A percentile compares a stretch with the other conserved stretches of the same genome.
Evolutionary conservation across 495 filamentous ascomycete genomes (phyloP).

Genomic region (Pyronema domesticum): DNA sequence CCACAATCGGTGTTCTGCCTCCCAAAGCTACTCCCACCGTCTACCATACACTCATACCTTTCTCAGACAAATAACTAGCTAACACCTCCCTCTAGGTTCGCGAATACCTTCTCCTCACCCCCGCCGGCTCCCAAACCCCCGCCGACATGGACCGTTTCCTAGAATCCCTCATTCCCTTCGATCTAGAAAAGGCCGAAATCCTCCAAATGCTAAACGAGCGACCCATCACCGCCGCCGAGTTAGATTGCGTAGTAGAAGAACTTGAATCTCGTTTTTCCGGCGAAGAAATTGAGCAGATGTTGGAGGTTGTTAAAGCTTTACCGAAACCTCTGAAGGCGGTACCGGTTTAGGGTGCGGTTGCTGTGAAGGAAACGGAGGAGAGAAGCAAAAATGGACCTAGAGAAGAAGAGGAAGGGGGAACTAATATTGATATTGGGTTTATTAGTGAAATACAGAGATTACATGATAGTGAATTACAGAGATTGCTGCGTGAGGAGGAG

Average conservation of each 20-base stretch:
- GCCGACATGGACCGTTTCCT: slow-evolving; percentile 13
- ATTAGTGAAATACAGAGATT: no score
- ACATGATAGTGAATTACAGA: no score
- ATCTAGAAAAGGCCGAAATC: slow-evolving; percentile 37
- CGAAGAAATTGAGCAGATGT: slow-evolving; percentile 26
- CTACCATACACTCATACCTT: no score
- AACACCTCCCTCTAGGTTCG: slow-evolving; percentile 11
- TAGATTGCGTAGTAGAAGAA: slow-evolving; percentile 35
- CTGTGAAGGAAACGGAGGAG: not conserved
- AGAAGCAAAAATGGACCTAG: not conserved
- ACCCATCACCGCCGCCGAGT: slow-evolving; percentile 26
- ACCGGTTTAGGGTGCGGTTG: not conserved
- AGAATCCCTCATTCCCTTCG: slow-evolving; percentile 4
- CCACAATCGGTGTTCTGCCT: no score
- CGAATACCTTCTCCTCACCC: slow-evolving; percentile 19
- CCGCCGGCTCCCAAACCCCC: slow-evolving; percentile 16
- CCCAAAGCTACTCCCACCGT: no score
- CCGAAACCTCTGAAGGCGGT: slow-evolving; percentile 8
- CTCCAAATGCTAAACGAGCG: slow-evolving; percentile 46
- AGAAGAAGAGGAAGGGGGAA: not conserved
- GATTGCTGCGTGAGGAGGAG: no score
- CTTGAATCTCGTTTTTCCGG: slow-evolving; percentile 30
- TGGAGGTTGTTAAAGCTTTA: slow-evolving; percentile 20
- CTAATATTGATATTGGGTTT: no score
- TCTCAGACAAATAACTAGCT: no score